Evolutionary conservation across 2,329 filamentous ascomycete genomes (phyloP), one percentile per base, ranked within the genome.

Genomic region (Cryphonectria nitschkei): DNA sequence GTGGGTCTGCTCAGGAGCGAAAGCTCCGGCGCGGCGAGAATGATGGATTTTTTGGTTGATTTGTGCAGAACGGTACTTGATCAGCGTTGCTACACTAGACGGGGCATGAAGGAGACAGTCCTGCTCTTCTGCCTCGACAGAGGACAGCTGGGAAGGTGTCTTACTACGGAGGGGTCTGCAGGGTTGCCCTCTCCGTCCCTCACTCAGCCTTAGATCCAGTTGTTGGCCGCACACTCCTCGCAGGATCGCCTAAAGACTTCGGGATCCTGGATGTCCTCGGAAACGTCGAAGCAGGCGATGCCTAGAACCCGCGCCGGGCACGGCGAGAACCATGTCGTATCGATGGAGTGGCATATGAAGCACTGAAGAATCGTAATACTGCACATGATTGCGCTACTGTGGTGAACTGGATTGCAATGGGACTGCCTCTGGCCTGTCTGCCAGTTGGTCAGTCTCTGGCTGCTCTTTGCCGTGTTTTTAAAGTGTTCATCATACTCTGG

Each of bases 1-100:
- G 54, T 58, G 54, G 54, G 54, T 58, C 54, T 58, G 26, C 8
- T 34, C 54, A 58, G 54, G 54, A 58, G 54, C 54, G 54, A 34
- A 58, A 58, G 54, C 54, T 58, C 54, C 54, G 54, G 54, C 26
- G 13, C 29, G 2, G 26, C 6, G 26, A 58, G 26, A 3, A 29
- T 34, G 54, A 58, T 19, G 54, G 54, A 5, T 19, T 50, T 8
- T 8, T 11, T n/a, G 7, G 8, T 8, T n/a, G 22, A n/a, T 7
- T 50, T 50, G 43, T 46, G 5, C 19, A 58, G 19, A 8, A 34
- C 14, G 29, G 13, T 6, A 58, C 22, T 22, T 58, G 14, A 32
- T 32, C 54, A 34, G 54, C 7, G 16, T 58, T 32, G 22, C n/a
- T 58, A 29, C 54, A 26, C 26, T 58, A 58, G 26, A 34, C 22